Evolutionary conservation across 2,329 filamentous ascomycete genomes (phyloP).

Genomic region (Ceratocystis variospora): DNA sequence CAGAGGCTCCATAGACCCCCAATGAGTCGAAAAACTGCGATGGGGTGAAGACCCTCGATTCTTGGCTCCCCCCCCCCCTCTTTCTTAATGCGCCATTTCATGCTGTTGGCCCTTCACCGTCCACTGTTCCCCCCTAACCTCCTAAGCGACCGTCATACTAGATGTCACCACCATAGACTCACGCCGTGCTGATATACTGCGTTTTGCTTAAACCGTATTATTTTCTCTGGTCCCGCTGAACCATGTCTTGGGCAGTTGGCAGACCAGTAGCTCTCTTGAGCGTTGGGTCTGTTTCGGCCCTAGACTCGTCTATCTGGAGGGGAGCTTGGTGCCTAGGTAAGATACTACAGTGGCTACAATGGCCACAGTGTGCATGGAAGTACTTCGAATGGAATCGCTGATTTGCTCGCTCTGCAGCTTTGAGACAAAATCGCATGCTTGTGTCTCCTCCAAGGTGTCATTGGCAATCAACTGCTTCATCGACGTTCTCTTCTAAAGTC

Average conservation of each 20-base stretch:
- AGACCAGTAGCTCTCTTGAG: conserved; percentile 8
- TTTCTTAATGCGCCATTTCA: background rate
- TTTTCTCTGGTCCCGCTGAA: background rate
- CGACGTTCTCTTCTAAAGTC: background rate
- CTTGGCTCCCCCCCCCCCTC: background rate
- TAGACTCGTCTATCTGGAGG: background rate
- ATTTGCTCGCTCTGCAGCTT: background rate
- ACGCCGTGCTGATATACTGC: background rate
- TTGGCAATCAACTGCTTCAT: background rate
- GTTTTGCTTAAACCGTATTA: background rate
- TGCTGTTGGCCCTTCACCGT: background rate
- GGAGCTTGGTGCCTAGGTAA: background rate
- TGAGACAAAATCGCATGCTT: background rate
- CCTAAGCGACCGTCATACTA: background rate
- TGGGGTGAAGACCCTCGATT: background rate
- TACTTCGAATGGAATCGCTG: background rate
- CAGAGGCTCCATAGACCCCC: too few species aligned
- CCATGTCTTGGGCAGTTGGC: background rate
- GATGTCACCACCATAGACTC: background rate
- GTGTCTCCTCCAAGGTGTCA: background rate
- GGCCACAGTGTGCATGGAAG: background rate
- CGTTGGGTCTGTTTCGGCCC: background rate
- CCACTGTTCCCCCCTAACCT: background rate
- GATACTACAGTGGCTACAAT: background rate
- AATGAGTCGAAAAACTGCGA: background rate